These are phyloP conservation scores for Gossypium thurberi DNA, from an alignment of 345 rosid species.

Conservation along the genomic window DNA sequence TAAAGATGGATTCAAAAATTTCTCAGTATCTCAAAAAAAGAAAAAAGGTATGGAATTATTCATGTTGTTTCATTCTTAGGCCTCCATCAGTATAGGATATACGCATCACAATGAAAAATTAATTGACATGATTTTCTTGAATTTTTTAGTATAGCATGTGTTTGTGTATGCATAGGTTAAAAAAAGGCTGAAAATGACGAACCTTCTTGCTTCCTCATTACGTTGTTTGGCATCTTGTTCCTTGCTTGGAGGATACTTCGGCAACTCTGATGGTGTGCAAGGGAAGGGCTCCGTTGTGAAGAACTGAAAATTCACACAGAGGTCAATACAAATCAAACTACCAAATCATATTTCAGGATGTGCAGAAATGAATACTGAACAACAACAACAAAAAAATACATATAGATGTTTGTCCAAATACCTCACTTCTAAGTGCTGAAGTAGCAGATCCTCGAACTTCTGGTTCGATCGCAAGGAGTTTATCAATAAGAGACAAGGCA, in stretches of 20 bases:
- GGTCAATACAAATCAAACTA: neutral
- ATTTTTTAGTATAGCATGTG: neutral
- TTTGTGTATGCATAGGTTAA: neutral
- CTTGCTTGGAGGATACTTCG: conserved; percentile 77
- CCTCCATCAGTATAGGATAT: neutral
- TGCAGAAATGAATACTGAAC: neutral
- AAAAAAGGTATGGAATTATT: neutral
- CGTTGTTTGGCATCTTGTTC: conserved; percentile 66
- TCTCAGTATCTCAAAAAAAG: neutral
- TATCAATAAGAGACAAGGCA: conserved; percentile 52
- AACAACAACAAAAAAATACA: neutral
- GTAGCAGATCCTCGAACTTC: conserved; percentile 52
- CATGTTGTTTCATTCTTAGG: neutral
- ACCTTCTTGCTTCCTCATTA: conserved; percentile 60
- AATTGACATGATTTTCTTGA: neutral
- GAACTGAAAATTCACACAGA: conserved; percentile 32
- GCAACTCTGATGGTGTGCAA: conserved; percentile 54
- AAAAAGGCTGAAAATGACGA: conserved; percentile 2
- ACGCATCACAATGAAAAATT: neutral
- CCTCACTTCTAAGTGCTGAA: conserved; percentile 60
- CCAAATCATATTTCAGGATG: neutral
- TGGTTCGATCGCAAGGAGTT: conserved; percentile 62
- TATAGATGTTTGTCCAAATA: conserved; percentile 14
- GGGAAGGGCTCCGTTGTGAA: conserved; percentile 57
- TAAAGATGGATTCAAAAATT: neutral